Evolutionary conservation across 192 early-diverging fungal genomes (phyloP), one percentile per base, ranked within the genome.

Genomic region (Globomyces pollinis-pini): DNA sequence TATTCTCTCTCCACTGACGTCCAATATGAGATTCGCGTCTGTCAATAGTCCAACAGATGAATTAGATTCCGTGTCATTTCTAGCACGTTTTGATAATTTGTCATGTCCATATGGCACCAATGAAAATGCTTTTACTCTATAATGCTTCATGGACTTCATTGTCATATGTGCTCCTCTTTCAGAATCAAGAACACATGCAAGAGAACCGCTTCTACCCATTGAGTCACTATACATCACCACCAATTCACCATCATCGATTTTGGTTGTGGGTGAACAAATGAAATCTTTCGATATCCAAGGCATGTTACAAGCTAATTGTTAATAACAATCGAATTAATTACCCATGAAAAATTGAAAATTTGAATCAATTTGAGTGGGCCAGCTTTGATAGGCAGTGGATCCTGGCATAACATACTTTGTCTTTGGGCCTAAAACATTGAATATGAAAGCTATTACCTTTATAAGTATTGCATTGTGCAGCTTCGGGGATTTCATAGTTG

Each of bases 271-370:
- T 18, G 77, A 71, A 1, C 76, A 77, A 43, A 79, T 43, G 57
- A 78, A 79, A 35, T 69, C 65, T 31, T 64, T 63, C 18, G 76
- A 65, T 16, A 87, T 70, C 79, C 79, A 87, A 1, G 85, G 68
- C 31, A 81, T 68, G 61, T 83, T 87, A 41, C 73, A 75, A 16
- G 81, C 55, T 26, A 41, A 24, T 23, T 35, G 21, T 28, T n/a
- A n/a, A n/a, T n/a, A n/a, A n/a, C n/a, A n/a, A n/a, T n/a, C 8
- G 20, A 15, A 36, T 33, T 20, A 38, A 36, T 24, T 41, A 55
- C 53, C 79, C 16, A 73, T 68, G 3, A 84, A 67, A 51, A 54
- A 66, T 56, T 43, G 75, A 62, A 60, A 69, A 60, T 73, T 76
- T 8, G 81, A 72, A 0, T 76, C 76, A 31, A 76, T 67, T 34